Evolutionary conservation across 176 grass and related monocot genomes (phyloP).

Genomic region (Aegilops umbellulata): DNA sequence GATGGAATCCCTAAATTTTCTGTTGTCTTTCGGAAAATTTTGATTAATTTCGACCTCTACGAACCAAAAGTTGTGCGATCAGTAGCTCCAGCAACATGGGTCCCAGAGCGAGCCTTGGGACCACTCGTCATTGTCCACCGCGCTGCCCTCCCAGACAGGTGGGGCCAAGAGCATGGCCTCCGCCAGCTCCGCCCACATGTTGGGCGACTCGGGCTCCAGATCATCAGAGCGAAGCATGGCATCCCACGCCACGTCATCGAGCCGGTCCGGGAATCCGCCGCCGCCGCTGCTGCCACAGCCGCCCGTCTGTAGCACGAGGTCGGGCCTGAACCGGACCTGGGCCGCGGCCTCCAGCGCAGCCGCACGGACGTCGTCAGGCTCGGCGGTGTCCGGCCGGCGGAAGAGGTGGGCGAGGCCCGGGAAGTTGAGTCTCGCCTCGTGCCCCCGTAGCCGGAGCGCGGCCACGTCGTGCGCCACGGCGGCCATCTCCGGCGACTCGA

Average conservation of each 20-base stretch:
- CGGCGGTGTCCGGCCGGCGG: constrained; percentile 60
- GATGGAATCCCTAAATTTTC: neutral
- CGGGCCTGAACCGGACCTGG: constrained; percentile 44
- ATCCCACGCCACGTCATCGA: constrained; percentile 26
- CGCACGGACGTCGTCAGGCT: constrained; percentile 72
- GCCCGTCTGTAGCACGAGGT: constrained; percentile 17
- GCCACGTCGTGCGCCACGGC: constrained; percentile 95
- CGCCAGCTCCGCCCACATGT: constrained; percentile 86
- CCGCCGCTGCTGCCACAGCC: neutral
- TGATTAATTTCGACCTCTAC: constrained; percentile 8
- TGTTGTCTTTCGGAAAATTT: neutral
- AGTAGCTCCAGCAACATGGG: constrained; percentile 43
- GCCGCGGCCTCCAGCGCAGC: constrained; percentile 80
- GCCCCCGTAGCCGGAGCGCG: constrained; percentile 56
- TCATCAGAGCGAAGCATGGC: constrained; percentile 42
- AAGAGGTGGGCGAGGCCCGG: constrained; percentile 51
- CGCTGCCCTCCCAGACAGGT: constrained; percentile 52
- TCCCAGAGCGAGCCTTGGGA: constrained; percentile 69
- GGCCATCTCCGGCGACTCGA: constrained; percentile 90
- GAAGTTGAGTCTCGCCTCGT: constrained; percentile 77
- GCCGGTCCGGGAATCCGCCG: neutral
- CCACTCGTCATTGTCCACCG: constrained; percentile 66
- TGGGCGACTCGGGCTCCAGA: constrained; percentile 55
- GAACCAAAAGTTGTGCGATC: constrained; percentile 6
- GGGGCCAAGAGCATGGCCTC: constrained; percentile 84